Conservation (phyloP, 768 basidiomycete genomes). For the Boletellus emodensis region DNA sequence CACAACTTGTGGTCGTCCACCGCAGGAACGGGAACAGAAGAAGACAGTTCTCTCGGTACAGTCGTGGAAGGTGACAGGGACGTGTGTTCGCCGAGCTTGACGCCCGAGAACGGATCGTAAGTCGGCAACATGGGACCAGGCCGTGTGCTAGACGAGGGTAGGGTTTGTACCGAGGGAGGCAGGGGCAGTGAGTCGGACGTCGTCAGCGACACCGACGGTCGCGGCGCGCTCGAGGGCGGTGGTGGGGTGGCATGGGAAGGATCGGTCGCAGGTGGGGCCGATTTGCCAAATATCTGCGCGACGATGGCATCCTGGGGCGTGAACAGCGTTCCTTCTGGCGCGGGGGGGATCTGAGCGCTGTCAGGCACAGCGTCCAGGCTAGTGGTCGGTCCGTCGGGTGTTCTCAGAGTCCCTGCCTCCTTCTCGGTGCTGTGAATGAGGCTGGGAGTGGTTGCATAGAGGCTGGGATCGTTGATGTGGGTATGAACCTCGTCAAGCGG, state of each 20-base stretch:
- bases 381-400: slow-evolving; percentile 4
- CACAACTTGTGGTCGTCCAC: slow-evolving; percentile 53
- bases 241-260: neutral
- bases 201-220: slow-evolving; percentile 9
- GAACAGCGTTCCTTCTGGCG: slow-evolving; percentile 13
- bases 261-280: slow-evolving; percentile 3
- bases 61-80: slow-evolving; percentile 7
- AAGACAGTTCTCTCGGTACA: slow-evolving; percentile 4
- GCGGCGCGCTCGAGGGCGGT: slow-evolving; percentile 4
- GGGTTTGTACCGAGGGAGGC: slow-evolving; percentile 4
- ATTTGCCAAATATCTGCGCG: slow-evolving; percentile 36
- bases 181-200: slow-evolving; percentile 15
- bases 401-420: slow-evolving; percentile 9
- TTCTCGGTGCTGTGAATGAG: slow-evolving; percentile 14
- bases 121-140: slow-evolving; percentile 15
- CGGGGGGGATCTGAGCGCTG: neutral
- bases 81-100: slow-evolving; percentile 19
- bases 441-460: slow-evolving; percentile 17
- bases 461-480: slow-evolving; percentile 25
- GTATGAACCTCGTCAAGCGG: slow-evolving; percentile 22
- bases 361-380: slow-evolving; percentile 6
- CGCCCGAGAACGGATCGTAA: slow-evolving; percentile 34
- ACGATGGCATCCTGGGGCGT: slow-evolving; percentile 65
- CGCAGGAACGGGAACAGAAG: slow-evolving; percentile 4
- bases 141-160: neutral